These are phyloP conservation scores for Boletus sp. DNA, from an alignment of 1,284 basidiomycete species.

Conservation along the genomic window DNA sequence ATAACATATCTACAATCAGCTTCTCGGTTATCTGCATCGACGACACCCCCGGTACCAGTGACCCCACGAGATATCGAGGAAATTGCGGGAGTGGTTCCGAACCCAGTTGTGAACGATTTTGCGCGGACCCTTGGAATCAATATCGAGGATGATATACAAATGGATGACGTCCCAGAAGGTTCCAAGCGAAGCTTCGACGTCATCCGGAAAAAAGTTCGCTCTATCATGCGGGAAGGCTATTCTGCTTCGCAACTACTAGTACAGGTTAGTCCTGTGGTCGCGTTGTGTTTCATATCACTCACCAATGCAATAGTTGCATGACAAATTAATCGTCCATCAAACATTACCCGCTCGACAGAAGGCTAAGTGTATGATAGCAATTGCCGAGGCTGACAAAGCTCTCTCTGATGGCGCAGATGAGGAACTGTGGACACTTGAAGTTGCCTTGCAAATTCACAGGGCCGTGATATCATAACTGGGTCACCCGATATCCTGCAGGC, in stretches of 20 bases:
- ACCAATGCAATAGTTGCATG: slow-evolving; percentile 68
- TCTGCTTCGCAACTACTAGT: slow-evolving; percentile 86
- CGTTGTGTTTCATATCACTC: slow-evolving; percentile 3
- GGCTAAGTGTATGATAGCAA: slow-evolving; percentile 74
- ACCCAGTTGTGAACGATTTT: slow-evolving; percentile 66
- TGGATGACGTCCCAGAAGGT: slow-evolving; percentile 38
- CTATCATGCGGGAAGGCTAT: slow-evolving; percentile 84
- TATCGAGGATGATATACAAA: slow-evolving; percentile 47
- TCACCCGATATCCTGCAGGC: neutral
- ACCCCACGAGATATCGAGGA: slow-evolving; percentile 82
- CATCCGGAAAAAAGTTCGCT: slow-evolving; percentile 72
- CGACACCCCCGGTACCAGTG: slow-evolving; percentile 67
- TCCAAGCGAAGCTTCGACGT: slow-evolving; percentile 56
- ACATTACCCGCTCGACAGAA: slow-evolving; percentile 81
- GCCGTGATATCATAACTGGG: slow-evolving; percentile 37
- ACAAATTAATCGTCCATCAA: slow-evolving; percentile 81
- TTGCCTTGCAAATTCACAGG: slow-evolving; percentile 76
- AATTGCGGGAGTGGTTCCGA: slow-evolving; percentile 94
- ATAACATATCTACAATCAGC: slow-evolving; percentile 99
- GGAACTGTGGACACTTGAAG: slow-evolving; percentile 90
- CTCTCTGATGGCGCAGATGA: slow-evolving; percentile 98
- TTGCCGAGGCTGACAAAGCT: slow-evolving; percentile 96
- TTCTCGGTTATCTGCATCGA: slow-evolving; percentile 75
- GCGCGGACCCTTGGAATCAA: slow-evolving; percentile 78
- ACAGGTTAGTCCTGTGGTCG: slow-evolving; percentile 54